phyloP scores from a whole-genome alignment of 2,329 filamentous ascomycete genomes.

The Aureobasidium pullulans region DNA sequence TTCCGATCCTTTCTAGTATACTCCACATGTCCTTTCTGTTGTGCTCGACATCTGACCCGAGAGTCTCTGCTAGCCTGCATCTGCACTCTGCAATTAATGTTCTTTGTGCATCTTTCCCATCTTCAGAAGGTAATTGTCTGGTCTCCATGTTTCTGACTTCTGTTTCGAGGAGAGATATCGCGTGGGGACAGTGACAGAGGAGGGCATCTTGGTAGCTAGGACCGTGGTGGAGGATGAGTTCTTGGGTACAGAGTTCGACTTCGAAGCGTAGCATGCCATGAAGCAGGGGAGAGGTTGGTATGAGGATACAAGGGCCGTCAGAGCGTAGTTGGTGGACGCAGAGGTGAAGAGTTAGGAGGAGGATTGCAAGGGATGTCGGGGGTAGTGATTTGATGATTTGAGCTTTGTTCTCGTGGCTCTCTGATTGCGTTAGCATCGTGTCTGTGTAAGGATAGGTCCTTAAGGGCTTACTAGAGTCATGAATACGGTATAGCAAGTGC shows the following conservation, averaged over 20 bases:
- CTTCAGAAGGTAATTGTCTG: not conserved
- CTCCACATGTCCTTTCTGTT: constrained; percentile 1
- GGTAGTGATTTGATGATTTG: constrained; percentile 23
- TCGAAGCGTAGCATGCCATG: constrained; percentile 20
- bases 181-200: constrained; percentile 13
- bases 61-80: not conserved
- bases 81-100: constrained; percentile 8
- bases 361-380: constrained; percentile 24
- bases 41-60: not conserved
- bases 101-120: not conserved
- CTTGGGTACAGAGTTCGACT: constrained; percentile 27
- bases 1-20: not conserved
- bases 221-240: constrained; percentile 25
- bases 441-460: not conserved
- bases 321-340: constrained; percentile 26
- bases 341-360: constrained; percentile 27
- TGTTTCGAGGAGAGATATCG: not conserved
- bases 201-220: constrained; percentile 24
- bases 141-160: constrained; percentile 1
- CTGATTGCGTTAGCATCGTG: not conserved
- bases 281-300: constrained; percentile 13
- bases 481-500: constrained; percentile 26
- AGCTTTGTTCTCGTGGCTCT: constrained; percentile 12
- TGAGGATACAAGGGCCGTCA: constrained; percentile 25
- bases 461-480: constrained; percentile 18